Evolutionary conservation across 805 yeast genomes (phyloP).

Genomic region (Starmerella powellii): DNA sequence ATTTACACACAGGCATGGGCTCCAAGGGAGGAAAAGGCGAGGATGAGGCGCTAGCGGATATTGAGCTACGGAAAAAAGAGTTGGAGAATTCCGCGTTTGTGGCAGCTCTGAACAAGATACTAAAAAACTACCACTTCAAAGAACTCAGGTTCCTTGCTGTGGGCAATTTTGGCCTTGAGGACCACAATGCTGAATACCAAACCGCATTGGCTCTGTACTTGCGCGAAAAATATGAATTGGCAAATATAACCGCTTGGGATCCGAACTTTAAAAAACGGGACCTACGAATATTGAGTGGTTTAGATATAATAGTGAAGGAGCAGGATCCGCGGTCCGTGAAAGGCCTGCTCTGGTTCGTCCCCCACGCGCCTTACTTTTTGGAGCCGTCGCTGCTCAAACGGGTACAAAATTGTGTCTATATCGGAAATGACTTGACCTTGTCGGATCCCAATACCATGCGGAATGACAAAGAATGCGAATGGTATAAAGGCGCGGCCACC

Average conservation of each 20-base stretch:
- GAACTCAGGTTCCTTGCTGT: constrained; percentile 11
- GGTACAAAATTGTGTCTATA: constrained; percentile 5
- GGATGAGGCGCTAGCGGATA: not conserved
- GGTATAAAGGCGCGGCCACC: not conserved
- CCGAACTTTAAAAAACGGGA: constrained; percentile 12
- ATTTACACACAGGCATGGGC: too few relatives aligned
- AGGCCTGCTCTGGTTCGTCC: constrained; percentile 10
- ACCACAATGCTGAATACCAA: constrained; percentile 11
- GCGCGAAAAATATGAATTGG: constrained; percentile 1
- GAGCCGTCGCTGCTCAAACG: constrained; percentile 12
- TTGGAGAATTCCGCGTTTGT: constrained; percentile 3
- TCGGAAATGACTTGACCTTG: constrained; percentile 12
- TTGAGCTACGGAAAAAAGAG: constrained; percentile 1
- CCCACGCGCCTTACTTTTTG: constrained; percentile 18
- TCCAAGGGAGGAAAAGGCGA: not conserved
- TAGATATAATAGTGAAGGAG: constrained; percentile 10
- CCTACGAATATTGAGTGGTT: constrained; percentile 1
- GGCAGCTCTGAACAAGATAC: constrained; percentile 1
- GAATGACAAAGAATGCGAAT: not conserved
- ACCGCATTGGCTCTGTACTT: constrained; percentile 10
- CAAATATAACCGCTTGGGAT: constrained; percentile 14
- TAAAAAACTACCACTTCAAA: not conserved
- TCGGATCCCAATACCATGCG: constrained; percentile 6
- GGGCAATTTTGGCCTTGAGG: constrained; percentile 8
- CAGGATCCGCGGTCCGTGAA: constrained; percentile 2